phyloP scores from a whole-genome alignment of 495 filamentous ascomycete genomes.

The Penicillium angulare region DNA sequence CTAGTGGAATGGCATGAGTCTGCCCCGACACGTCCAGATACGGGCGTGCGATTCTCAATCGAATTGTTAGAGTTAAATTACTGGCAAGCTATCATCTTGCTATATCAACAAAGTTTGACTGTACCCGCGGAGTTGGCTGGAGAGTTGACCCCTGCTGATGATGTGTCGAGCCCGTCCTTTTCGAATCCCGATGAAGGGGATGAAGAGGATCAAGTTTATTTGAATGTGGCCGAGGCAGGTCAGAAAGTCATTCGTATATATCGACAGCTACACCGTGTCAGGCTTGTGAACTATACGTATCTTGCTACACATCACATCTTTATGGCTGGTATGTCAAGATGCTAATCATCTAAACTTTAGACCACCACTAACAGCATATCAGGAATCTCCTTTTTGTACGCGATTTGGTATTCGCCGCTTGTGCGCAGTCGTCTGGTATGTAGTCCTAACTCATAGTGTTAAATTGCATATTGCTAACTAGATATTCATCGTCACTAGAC shows the following conservation, averaged over 20 bases:
- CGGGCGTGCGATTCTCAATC: constrained; percentile 80
- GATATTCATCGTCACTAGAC: constrained; percentile 48
- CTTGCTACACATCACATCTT: constrained; percentile 96
- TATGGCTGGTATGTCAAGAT: constrained; percentile 70
- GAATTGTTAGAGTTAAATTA: constrained; percentile 93
- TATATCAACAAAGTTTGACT: constrained; percentile 87
- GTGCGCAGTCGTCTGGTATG: constrained; percentile 81
- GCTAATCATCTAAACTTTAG: neutral
- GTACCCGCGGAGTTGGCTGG: constrained; percentile 81
- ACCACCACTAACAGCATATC: constrained; percentile 10
- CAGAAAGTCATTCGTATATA: constrained; percentile 90
- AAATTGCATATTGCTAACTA: neutral
- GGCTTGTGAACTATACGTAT: constrained; percentile 94
- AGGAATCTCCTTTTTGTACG: constrained; percentile 94
- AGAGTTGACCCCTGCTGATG: constrained; percentile 69
- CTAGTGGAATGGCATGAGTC: constrained; percentile 84
- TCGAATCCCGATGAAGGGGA: constrained; percentile 61
- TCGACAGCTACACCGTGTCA: constrained; percentile 80
- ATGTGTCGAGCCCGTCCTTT: constrained; percentile 60
- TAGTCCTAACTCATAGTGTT: neutral
- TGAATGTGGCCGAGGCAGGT: constrained; percentile 92
- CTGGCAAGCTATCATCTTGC: constrained; percentile 97
- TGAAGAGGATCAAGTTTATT: constrained; percentile 85
- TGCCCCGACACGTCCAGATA: constrained; percentile 72
- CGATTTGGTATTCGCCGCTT: constrained; percentile 92